These are phyloP conservation scores for Elongisporangium prolatum DNA, from an alignment of 352 stramenopile genomes.

Conservation along the genomic window DNA sequence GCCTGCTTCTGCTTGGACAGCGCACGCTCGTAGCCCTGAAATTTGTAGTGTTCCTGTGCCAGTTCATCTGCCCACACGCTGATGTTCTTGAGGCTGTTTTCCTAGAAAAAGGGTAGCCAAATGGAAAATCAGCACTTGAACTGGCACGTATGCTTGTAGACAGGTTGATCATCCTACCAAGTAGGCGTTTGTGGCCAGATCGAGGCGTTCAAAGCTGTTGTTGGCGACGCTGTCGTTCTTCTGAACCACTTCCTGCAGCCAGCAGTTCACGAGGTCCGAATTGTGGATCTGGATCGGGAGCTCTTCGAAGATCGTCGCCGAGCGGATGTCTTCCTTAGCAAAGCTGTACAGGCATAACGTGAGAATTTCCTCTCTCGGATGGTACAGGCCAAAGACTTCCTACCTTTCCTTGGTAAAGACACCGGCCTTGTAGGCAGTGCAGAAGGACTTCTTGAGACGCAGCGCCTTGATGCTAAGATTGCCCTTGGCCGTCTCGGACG, in stretches of 20 bases:
- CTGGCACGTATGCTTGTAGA: not conserved
- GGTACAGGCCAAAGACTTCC: not conserved
- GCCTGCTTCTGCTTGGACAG: conserved; percentile 79
- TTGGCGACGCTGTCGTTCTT: conserved; percentile 51
- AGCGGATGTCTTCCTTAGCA: conserved; percentile 79
- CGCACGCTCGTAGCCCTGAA: conserved; percentile 86
- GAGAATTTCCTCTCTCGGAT: not conserved
- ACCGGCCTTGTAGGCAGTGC: conserved; percentile 87
- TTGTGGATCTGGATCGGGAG: conserved; percentile 96
- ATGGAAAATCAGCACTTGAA: not conserved
- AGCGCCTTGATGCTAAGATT: conserved; percentile 95
- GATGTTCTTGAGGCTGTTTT: conserved; percentile 98
- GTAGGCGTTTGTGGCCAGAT: conserved; percentile 95
- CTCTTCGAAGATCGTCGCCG: conserved; percentile 93
- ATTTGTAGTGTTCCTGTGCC: conserved; percentile 93
- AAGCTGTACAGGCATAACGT: conserved; percentile 27
- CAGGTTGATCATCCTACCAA: conserved; percentile 30
- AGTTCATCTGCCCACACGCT: conserved; percentile 97
- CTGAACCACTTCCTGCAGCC: conserved; percentile 88
- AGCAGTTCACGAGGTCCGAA: conserved; percentile 91
- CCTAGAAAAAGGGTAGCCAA: conserved; percentile 27
- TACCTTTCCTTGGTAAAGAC: conserved; percentile 75
- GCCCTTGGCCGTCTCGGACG: conserved; percentile 93
- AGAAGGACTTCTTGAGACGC: conserved; percentile 93
- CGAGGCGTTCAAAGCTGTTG: conserved; percentile 93